Percentiles rank a stretch among this genome's conserved stretches.
phyloP scores from a whole-genome alignment of 345 rosid genomes.

The Alliaria petiolata region DNA sequence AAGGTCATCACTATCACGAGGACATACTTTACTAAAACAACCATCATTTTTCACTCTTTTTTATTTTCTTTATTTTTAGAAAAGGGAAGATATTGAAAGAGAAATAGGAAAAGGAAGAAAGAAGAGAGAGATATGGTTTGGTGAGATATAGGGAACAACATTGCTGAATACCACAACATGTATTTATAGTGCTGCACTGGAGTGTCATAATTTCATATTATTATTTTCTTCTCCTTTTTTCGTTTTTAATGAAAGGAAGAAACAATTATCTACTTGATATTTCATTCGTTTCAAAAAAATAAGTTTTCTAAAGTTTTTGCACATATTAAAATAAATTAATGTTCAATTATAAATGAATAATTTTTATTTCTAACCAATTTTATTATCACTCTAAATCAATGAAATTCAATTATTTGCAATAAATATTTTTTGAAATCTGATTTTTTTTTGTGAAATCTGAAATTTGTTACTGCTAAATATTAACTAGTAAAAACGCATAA shows the following conservation, averaged over 20 bases:
- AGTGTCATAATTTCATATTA: neutral
- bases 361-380: no score
- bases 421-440: no score
- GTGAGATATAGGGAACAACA: slow-evolving; percentile 11
- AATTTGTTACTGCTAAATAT: no score
- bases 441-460: no score
- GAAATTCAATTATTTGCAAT: no score
- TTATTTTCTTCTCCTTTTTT: neutral
- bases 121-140: slow-evolving; percentile 1
- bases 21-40: slow-evolving; percentile 26
- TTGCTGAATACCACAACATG: slow-evolving; percentile 6
- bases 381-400: no score
- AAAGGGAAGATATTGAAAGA: neutral
- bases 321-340: no score
- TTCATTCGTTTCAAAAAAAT: no score
- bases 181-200: slow-evolving; percentile 24
- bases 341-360: no score
- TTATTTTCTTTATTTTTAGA: neutral
- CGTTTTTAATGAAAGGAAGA: neutral
- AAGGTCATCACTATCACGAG: slow-evolving; percentile 32
- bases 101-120: neutral
- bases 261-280: neutral
- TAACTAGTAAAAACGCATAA: no score
- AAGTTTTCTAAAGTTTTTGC: no score
- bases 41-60: slow-evolving; percentile 14